Percentiles rank a stretch among this genome's conserved stretches.
Conservation (phyloP, 441 rosid genomes). For the Jatropha podagrica region DNA sequence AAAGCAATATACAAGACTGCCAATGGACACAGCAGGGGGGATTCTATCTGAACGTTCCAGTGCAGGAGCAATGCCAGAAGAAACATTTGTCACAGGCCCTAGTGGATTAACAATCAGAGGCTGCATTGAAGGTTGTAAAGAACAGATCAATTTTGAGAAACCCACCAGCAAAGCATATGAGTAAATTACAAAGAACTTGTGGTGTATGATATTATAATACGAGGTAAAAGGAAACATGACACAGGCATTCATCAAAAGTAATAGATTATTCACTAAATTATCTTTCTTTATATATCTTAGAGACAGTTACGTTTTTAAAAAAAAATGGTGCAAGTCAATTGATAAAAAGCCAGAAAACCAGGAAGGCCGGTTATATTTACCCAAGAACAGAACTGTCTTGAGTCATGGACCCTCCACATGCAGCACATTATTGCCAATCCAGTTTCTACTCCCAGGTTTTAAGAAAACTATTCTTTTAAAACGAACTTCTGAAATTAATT, state of each 20-base stretch:
- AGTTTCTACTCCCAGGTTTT: background rate
- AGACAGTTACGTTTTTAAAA: background rate
- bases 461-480: background rate
- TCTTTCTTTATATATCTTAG: background rate
- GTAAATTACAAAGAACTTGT: background rate
- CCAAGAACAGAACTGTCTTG: background rate
- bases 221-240: background rate
- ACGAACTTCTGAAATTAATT: background rate
- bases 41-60: conserved; percentile 49
- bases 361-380: background rate
- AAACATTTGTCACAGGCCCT: conserved; percentile 40
- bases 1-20: conserved; percentile 38
- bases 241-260: background rate
- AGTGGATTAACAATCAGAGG: conserved; percentile 47
- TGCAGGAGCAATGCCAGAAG: conserved; percentile 38
- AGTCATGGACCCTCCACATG: background rate
- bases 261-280: background rate
- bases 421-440: background rate
- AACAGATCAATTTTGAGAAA: conserved; percentile 17
- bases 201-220: background rate
- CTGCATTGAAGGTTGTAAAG: conserved; percentile 25
- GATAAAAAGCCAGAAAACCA: background rate
- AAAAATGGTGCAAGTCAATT: background rate
- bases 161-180: background rate
- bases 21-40: conserved; percentile 40